Base-by-base conservation (phyloP, 2,329 filamentous ascomycete genomes). In the Ploettnerulaceae sp. region DNA sequence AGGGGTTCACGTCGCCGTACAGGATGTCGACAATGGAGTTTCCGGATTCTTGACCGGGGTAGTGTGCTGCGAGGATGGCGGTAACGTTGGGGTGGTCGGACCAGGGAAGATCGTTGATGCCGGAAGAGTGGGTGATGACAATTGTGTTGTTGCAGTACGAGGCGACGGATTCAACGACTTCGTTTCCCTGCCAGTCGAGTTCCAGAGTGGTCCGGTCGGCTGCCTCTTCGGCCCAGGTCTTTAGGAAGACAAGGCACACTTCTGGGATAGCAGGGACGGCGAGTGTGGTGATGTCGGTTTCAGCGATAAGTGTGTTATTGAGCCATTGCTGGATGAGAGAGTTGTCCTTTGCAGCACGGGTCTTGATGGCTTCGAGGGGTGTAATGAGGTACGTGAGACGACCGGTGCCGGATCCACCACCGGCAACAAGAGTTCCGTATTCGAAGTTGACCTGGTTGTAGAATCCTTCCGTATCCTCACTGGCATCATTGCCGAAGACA, bases 21-120 rank as follows among this genome's bases (percentile, higher is more conserved):
- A 95, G 69, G 1, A 95, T 72, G 55, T 90, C 84, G 1, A 78
- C 77, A 2, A 95, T 71, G 0, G 89, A 85, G 50, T 84, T 82
- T 7, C 89, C 89, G 24, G 83, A 87, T 62, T 95, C 88, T 61
- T 94, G 81, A 1, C 89, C 88, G 0, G 89, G 89, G 0, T 95
- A 71, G 57, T 93, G 84, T 8, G 86, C 87, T 34, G 90, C 74
- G 1, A 95, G 63, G 1, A 94, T 81, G 0, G 84, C 82, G 60
- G 88, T 88, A 52, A 95, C 79, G 21, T 79, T 80, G 1, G 84
- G 80, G 0, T 87, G 68, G 34, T 90, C 81, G 80, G 63, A 1
- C 79, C 69, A 14, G 73, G 66, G 0, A 31, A 86, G 72, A 14
- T 81, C 84, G 69, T 84, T 82, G 36, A 48, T 45, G 34, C 81